A percentile compares a stretch with the other conserved stretches of the same genome.
Evolutionary conservation across 345 rosid genomes (phyloP).

Genomic region (Eucalyptus cloeziana): DNA sequence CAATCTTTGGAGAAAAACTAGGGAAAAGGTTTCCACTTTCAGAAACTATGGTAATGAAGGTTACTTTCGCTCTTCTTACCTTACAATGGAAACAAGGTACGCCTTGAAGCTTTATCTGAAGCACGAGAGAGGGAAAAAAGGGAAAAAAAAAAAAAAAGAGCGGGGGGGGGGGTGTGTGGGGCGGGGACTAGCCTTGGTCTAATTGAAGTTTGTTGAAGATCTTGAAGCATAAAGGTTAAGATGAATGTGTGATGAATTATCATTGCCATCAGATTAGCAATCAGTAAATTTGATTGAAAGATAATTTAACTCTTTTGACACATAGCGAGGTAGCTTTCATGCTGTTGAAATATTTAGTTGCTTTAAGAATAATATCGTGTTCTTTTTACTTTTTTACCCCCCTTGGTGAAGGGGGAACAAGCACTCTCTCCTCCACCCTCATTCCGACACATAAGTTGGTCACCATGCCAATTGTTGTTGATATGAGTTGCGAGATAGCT

Average conservation of each 20-base stretch:
- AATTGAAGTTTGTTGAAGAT: neutral
- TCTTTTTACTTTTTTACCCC: neutral
- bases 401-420: neutral
- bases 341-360: neutral
- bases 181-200: neutral
- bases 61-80: neutral
- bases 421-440: neutral
- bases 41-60: neutral
- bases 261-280: neutral
- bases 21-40: neutral
- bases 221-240: neutral
- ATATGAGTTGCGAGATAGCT: neutral
- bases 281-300: neutral
- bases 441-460: neutral
- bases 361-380: neutral
- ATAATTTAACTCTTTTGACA: neutral
- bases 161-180: accelerated
- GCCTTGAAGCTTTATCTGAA: neutral
- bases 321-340: neutral
- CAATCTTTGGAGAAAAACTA: neutral
- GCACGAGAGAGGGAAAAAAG: neutral
- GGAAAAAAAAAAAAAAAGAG: accelerated
- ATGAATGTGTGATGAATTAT: neutral
- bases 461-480: neutral
- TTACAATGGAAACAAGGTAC: neutral